Conservation (phyloP, 202 grass and related monocot species). For the Setaria viridis region DNA sequence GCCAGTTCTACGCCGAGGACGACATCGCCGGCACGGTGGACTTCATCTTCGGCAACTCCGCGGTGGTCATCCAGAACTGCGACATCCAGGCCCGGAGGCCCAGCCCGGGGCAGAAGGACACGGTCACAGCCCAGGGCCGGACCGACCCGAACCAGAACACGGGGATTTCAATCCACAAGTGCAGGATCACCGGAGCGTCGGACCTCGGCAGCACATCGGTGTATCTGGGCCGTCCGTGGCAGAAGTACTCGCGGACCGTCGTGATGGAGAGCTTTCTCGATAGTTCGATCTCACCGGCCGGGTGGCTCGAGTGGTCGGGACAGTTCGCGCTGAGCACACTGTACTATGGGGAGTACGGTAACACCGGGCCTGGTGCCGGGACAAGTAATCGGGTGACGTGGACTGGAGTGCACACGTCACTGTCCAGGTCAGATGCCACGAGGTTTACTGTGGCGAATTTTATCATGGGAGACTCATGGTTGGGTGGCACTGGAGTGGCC, state of each 20-base stretch:
- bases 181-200: slow-evolving; percentile 41
- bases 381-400: slow-evolving; percentile 58
- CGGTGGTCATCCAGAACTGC: slow-evolving; percentile 67
- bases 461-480: slow-evolving; percentile 63
- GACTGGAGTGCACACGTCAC: slow-evolving; percentile 48
- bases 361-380: slow-evolving; percentile 42
- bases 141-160: slow-evolving; percentile 77
- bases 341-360: slow-evolving; percentile 80
- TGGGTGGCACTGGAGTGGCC: slow-evolving; percentile 51
- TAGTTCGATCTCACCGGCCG: slow-evolving; percentile 33
- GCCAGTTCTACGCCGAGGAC: slow-evolving; percentile 61
- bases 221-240: slow-evolving; percentile 79
- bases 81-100: slow-evolving; percentile 57
- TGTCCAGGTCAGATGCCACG: slow-evolving; percentile 51
- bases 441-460: slow-evolving; percentile 67
- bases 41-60: slow-evolving; percentile 86
- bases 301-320: slow-evolving; percentile 69
- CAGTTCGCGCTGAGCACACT: slow-evolving; percentile 55
- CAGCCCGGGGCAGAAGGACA: slow-evolving; percentile 37
- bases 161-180: slow-evolving; percentile 74
- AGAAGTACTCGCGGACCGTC: slow-evolving; percentile 61
- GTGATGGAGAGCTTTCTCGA: slow-evolving; percentile 67
- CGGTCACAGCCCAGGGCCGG: slow-evolving; percentile 73
- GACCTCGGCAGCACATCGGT: slow-evolving; percentile 54
- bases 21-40: slow-evolving; percentile 77